Base-by-base conservation (phyloP, 106 monocot species). In the Apostasia shenzhenica region DNA sequence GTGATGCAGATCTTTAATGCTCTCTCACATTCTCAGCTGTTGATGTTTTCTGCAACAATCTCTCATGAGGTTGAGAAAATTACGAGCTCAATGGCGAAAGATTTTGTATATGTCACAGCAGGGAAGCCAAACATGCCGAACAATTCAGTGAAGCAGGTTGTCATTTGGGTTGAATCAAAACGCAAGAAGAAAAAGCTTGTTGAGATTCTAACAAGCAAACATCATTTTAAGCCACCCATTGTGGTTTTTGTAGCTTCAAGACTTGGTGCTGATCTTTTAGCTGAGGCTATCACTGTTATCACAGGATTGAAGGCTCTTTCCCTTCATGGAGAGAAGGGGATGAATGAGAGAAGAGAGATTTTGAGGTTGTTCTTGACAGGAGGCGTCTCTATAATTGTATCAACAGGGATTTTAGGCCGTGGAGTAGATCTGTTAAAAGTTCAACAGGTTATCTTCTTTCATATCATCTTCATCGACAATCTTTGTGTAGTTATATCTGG, bases 21-120 rank as follows among this genome's bases (percentile, higher is more conserved):
- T 47, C 82, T 94, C 12, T 83, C 87, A 56, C 68, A 76, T 14
- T 83, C 94, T 58, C 94, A 90, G 68, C 66, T 94, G 14, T 56
- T 87, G 64, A 90, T 94, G 94, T 82, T 94, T 74, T 94, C 93
- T 2, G 93, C 89, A 6, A 94, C 94, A 26, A 70, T 94, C 49
- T 83, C 81, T 57, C 54, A 45, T 58, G 82, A 79, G 66, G 81
- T 90, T 41, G 87, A 90, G 60, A 90, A 74, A 78, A 79, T 87
- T 78, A 81, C 77, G 6, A 79, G 63, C 53, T 73, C 76, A 38
- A 74, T 94, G 42, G 71, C 77, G 8, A 83, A 77, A 53, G 76
- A 94, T 51, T 72, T 90, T 55, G 66, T 87, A 45, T 51, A 47
- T 62, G 72, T 94, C 3, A 75, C 71, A 3, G 68, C 54, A 41